These are phyloP conservation scores for Myxozyma monticola DNA, from an alignment of 805 yeast species.

Conservation along the genomic window DNA sequence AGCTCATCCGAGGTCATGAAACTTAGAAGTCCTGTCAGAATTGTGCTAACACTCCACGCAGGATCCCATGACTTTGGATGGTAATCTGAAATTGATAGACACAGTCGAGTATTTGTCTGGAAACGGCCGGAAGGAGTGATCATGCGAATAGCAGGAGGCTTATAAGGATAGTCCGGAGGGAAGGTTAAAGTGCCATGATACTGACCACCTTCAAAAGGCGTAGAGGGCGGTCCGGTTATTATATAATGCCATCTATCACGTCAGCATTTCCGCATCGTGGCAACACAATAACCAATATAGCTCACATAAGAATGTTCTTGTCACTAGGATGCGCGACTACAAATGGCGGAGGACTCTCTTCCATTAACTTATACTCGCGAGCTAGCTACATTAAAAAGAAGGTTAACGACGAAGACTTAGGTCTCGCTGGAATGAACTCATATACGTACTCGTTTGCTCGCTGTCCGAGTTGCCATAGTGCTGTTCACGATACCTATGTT, in stretches of 20 bases:
- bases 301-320: conserved; percentile 68
- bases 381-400: conserved; percentile 49
- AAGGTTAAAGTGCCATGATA: conserved; percentile 85
- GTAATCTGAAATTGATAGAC: conserved; percentile 90
- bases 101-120: conserved; percentile 73
- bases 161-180: conserved; percentile 85
- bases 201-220: conserved; percentile 79
- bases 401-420: not conserved
- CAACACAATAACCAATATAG: not conserved
- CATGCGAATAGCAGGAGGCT: conserved; percentile 89
- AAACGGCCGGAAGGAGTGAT: conserved; percentile 89
- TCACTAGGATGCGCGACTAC: conserved; percentile 86
- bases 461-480: conserved; percentile 42
- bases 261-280: not conserved
- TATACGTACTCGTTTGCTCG: conserved; percentile 36
- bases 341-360: conserved; percentile 80
- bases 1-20: conserved; percentile 88
- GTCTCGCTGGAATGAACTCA: not conserved
- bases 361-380: conserved; percentile 77
- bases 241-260: conserved; percentile 71
- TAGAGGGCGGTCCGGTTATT: conserved; percentile 79
- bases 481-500: too few species aligned
- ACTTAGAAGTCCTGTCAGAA: conserved; percentile 79
- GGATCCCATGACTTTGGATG: conserved; percentile 97
- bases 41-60: conserved; percentile 90